phyloP scores from a whole-genome alignment of 257 asterid species.

The Nicotiana otophora region DNA sequence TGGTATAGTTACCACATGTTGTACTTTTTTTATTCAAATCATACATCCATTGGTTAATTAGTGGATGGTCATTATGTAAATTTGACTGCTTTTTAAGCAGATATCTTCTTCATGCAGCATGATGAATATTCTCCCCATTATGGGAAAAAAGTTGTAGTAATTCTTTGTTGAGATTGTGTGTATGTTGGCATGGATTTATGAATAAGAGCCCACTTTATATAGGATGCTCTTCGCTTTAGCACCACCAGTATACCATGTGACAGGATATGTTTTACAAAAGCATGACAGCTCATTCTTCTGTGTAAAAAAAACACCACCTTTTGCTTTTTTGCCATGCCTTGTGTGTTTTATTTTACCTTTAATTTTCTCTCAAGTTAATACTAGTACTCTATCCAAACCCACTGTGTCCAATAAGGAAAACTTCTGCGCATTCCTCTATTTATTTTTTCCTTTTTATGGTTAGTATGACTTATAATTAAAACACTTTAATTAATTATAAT shows the following conservation, averaged over 20 bases:
- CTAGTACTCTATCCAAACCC: not conserved
- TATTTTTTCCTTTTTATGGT: not conserved
- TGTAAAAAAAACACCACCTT: conserved; percentile 19
- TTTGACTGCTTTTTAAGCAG: not conserved
- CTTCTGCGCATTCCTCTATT: not conserved
- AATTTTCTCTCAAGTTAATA: not conserved
- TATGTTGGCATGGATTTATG: not conserved
- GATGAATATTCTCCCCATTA: conserved; percentile 17
- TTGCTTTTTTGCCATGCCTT: conserved; percentile 30
- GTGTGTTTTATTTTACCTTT: conserved; percentile 10
- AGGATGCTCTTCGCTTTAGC: conserved; percentile 3
- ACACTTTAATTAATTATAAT: not conserved
- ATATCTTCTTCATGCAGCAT: not conserved
- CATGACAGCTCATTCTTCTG: conserved; percentile 66
- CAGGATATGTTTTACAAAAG: conserved; percentile 33
- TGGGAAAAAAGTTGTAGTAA: not conserved
- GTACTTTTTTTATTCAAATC: not conserved
- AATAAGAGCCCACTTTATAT: not conserved
- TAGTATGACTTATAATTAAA: not conserved
- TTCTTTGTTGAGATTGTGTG: not conserved
- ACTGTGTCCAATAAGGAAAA: not conserved
- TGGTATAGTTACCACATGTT: not conserved
- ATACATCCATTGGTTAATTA: not conserved
- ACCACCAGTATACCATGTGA: conserved; percentile 12
- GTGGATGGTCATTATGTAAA: not conserved